phyloP scores from a whole-genome alignment of 2,329 filamentous ascomycete species.

The Nemania sp. region DNA sequence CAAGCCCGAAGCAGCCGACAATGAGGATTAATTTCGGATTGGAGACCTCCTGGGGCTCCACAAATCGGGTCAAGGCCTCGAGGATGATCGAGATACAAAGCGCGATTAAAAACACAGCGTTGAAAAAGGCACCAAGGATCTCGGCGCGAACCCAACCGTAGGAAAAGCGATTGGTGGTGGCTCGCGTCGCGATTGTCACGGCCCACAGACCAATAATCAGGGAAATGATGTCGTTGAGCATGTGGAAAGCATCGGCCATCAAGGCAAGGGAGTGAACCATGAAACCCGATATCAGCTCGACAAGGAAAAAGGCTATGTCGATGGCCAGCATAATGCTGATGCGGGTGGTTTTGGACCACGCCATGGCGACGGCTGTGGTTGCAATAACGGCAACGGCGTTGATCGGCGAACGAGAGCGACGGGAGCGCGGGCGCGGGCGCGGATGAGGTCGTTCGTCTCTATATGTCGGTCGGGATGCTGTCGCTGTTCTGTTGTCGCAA shows the following conservation, averaged over 20 bases:
- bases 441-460: too few species aligned
- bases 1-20: constrained; percentile 82
- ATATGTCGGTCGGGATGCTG: not conserved
- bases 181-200: constrained; percentile 83
- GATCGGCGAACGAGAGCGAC: not conserved
- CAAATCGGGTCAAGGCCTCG: constrained; percentile 87
- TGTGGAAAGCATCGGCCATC: constrained; percentile 97
- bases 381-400: constrained; percentile 11
- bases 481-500: constrained; percentile 2
- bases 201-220: constrained; percentile 93
- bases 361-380: constrained; percentile 62
- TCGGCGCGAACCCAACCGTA: constrained; percentile 98
- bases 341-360: constrained; percentile 86
- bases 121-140: constrained; percentile 93
- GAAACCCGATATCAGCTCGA: constrained; percentile 86
- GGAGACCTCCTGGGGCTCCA: constrained; percentile 85
- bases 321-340: constrained; percentile 93
- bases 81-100: constrained; percentile 95
- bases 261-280: constrained; percentile 88
- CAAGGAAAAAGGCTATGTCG: constrained; percentile 84
- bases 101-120: constrained; percentile 95
- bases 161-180: constrained; percentile 87
- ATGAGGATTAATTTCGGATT: constrained; percentile 87
- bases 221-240: constrained; percentile 98
- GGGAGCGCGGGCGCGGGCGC: too few species aligned